These are phyloP conservation scores for Candida sakaeoensis DNA, from an alignment of 805 yeast species.

Conservation along the genomic window DNA sequence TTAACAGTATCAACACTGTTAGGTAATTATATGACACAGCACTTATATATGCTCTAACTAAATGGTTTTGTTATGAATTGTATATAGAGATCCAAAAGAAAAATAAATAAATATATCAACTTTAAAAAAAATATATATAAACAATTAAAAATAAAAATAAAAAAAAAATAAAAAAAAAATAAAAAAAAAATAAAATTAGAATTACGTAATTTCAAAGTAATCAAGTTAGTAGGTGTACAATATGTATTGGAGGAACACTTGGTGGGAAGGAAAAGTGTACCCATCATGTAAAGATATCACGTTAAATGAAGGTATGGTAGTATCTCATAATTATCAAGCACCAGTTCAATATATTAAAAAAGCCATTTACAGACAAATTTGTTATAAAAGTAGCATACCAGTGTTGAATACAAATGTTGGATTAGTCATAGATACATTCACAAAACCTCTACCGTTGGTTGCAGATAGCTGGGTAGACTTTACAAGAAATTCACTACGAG, in stretches of 20 bases:
- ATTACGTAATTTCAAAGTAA: background rate
- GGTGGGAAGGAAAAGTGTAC: constrained; percentile 20
- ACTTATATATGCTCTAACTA: too few relatives aligned
- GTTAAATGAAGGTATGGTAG: constrained; percentile 32
- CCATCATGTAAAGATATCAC: constrained; percentile 28
- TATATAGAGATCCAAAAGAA: background rate
- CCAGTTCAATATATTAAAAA: constrained; percentile 20
- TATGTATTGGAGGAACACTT: constrained; percentile 36
- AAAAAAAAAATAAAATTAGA: background rate
- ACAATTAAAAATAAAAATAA: background rate
- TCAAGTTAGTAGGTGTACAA: too few relatives aligned
- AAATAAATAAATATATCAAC: background rate
- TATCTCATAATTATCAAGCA: constrained; percentile 16
- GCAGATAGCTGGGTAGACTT: constrained; percentile 47
- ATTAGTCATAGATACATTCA: constrained; percentile 21
- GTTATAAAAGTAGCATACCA: constrained; percentile 30
- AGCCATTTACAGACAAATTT: constrained; percentile 28
- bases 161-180: background rate
- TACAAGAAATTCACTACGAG: constrained; percentile 27
- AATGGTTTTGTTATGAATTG: background rate
- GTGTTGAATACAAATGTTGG: constrained; percentile 38
- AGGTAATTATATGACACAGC: background rate
- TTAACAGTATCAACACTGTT: background rate
- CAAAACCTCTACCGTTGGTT: constrained; percentile 41
- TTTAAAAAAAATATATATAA: background rate